Conservation (phyloP, 768 basidiomycete species). For the Xanthoconium purpureum region DNA sequence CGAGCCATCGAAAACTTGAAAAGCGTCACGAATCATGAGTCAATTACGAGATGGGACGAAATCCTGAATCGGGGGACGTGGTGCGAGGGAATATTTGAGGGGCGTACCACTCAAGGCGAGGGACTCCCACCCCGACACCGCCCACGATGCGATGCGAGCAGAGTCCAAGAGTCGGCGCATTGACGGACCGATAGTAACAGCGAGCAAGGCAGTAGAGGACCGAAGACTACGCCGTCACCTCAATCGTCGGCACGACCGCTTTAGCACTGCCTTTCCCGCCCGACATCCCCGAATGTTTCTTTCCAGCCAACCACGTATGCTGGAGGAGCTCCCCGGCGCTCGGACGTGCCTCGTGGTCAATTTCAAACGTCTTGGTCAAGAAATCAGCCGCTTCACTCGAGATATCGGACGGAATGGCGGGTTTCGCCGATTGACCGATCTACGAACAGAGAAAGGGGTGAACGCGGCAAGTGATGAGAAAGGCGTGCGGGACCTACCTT, state of each 20-base stretch:
- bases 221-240: slow-evolving; percentile 22
- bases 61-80: too few species aligned
- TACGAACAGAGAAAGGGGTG: not conserved
- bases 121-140: too few species aligned
- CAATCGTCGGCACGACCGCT: slow-evolving; percentile 26
- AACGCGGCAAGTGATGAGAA: too few species aligned
- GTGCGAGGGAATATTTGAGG: too few species aligned
- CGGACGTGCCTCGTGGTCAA: slow-evolving; percentile 78
- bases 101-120: too few species aligned
- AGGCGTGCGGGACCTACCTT: slow-evolving; percentile 48
- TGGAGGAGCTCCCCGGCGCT: slow-evolving; percentile 72
- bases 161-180: too few species aligned
- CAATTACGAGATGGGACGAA: too few species aligned
- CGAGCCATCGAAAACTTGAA: not conserved
- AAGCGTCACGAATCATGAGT: too few species aligned
- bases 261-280: slow-evolving; percentile 25
- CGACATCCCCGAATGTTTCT: slow-evolving; percentile 30
- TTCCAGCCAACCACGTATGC: slow-evolving; percentile 63
- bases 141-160: too few species aligned
- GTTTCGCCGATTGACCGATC: slow-evolving; percentile 91
- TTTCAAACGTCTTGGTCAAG: slow-evolving; percentile 80
- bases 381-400: slow-evolving; percentile 86
- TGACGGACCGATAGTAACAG: too few species aligned
- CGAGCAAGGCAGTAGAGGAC: too few species aligned
- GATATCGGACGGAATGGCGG: slow-evolving; percentile 88